Evolutionary conservation across 1,284 basidiomycete species (phyloP), one percentile per base, ranked within the genome.

Genomic region (Sporisorium scitamineum): DNA sequence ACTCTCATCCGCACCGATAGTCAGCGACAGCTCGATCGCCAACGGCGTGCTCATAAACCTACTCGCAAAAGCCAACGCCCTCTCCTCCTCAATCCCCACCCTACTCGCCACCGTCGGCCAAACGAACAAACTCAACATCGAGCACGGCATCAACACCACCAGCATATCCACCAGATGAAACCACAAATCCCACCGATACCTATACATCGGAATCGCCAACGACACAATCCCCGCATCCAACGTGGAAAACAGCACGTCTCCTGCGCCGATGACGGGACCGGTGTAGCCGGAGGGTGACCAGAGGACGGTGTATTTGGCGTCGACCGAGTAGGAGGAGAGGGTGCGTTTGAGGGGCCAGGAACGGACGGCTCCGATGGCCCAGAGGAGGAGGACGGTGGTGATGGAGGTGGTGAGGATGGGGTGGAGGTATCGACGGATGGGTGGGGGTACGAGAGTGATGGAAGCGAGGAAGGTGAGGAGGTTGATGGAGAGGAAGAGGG

Each of bases 181-280:
- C 55, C 61, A 58, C 10, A 82, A 56, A 52, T 82, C 81, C 47
- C 70, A 55, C 6, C 79, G 52, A 47, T 82, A 82, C 2, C 81
- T 65, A 27, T 82, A 82, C 78, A 81, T 79, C 5, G 80, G 80
- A 2, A 82, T 74, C 2, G 78, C 80, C 13, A 82, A 61, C 8
- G 76, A 67, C 0, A 82, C 80, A 34, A 82, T 80, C 0, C 80
- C 81, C 13, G 80, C 81, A 61, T 82, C 81, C 1, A 82, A 68
- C 3, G 76, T 77, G 2, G 70, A 75, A 41, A 78, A 74, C 2
- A 82, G 51, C 18, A 82, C 61, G 58, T 82, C 81, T 13, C 78
- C 81, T 0, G 81, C 80, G 1, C 81, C 81, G 14, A 80, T 78
- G 18, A 82, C 73, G 1, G 79, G 76, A 3, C 81, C 81, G 0